Base-by-base conservation (phyloP, 2,329 filamentous ascomycete species). In the Pyrenophora seminiperda region DNA sequence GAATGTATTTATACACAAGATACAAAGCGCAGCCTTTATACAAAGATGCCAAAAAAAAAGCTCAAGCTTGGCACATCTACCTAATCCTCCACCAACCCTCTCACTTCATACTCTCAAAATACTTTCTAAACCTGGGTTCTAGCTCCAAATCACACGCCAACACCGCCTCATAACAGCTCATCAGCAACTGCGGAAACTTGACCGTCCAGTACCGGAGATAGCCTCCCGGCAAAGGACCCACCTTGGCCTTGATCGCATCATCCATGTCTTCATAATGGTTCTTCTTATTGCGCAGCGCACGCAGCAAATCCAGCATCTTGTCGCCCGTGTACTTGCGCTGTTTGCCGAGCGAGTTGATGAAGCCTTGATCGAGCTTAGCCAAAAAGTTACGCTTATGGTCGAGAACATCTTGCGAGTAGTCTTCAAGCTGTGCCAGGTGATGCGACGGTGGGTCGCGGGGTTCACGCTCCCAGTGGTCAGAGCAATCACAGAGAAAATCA, bases 181-280 rank as follows among this genome's bases (percentile, higher is more conserved):
- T 85, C 51, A 97, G 70, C 61, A 97, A 72, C 60, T 82, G 84
- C 3, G 91, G 91, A 66, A 97, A 97, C 50, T 83, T 80, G 6
- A 83, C 78, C 0, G 88, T 89, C 90, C 91, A 97, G 67, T 95
- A 96, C 9, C 79, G 80, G 36, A 96, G 76, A 67, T 96, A 97
- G 0, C 90, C 90, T 11, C 91, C 86, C 0, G 91, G 88, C 51
- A 93, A 69, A 7, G 85, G 76, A 0, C 91, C 91, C 0, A 96
- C 89, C 62, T 81, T 79, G 41, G 79, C 78, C 74, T 87, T 93
- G 56, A 96, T 82, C 40, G 84, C 77, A 11, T 92, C 89, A 5
- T 89, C 83, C 90, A 99, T 93, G 71, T 99, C 94, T 67, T 96
- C 92, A 71, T 97, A 99, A 70, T 99, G 94, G 58, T 97, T 96